A percentile compares a stretch with the other conserved stretches of the same genome.
Evolutionary conservation across 2,329 filamentous ascomycete species (phyloP).

Genomic region (Phoma herbarum): DNA sequence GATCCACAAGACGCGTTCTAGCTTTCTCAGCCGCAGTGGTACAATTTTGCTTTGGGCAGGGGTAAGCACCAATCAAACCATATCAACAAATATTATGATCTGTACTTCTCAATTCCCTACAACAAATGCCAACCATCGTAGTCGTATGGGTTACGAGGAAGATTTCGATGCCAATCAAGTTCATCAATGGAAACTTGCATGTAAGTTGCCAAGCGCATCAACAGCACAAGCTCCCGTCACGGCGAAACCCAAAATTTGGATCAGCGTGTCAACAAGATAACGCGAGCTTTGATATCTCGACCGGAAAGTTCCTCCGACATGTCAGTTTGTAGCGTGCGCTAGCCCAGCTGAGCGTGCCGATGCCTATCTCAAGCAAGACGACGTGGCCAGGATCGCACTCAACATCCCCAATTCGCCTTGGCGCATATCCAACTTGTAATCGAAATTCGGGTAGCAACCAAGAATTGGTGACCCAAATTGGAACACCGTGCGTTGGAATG

Average conservation of each 20-base stretch:
- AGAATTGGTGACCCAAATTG: slow-evolving; percentile 8
- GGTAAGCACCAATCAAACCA: slow-evolving; percentile 1
- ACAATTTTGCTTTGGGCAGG: slow-evolving; percentile 8
- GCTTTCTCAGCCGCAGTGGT: slow-evolving; percentile 6
- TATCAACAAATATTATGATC: background rate
- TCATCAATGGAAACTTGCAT: background rate
- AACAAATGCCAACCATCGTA: background rate
- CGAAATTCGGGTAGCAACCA: slow-evolving; percentile 15
- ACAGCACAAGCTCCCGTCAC: background rate
- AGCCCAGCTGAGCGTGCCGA: background rate
- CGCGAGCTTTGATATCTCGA: slow-evolving; percentile 1
- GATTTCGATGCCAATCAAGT: background rate
- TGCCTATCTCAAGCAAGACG: slow-evolving; percentile 9
- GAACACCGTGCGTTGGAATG: slow-evolving; percentile 11
- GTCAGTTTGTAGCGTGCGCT: slow-evolving; percentile 1
- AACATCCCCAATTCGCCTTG: slow-evolving; percentile 7
- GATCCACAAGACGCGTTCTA: background rate
- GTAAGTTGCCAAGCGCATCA: background rate
- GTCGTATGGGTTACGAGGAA: background rate
- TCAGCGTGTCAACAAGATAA: slow-evolving; percentile 15
- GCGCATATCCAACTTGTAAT: slow-evolving; percentile 15
- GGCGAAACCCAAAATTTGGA: slow-evolving; percentile 2
- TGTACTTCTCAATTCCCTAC: slow-evolving; percentile 1
- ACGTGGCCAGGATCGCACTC: slow-evolving; percentile 8
- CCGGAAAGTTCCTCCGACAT: slow-evolving; percentile 1